Evolutionary conservation across 1,139 yeast species (phyloP).

Genomic region (Scheffersomyces insectosa): DNA sequence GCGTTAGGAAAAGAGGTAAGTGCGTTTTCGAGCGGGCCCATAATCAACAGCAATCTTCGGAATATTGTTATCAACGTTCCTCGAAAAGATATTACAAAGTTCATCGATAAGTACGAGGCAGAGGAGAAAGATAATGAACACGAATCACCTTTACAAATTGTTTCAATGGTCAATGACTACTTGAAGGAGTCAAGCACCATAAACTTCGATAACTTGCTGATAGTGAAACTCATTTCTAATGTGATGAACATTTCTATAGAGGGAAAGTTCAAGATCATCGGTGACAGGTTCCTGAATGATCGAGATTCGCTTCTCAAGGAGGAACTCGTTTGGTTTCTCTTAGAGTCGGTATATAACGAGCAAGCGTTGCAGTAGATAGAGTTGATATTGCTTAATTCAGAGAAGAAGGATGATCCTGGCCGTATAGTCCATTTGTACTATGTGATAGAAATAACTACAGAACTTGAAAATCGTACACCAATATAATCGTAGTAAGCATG

Average conservation of each 20-base stretch:
- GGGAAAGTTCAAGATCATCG: conserved; percentile 19
- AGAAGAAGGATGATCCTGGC: no score
- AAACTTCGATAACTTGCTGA: conserved; percentile 19
- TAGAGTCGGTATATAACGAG: conserved; percentile 5
- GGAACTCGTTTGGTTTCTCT: conserved; percentile 9
- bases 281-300: conserved; percentile 12
- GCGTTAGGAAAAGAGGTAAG: not conserved
- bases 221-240: conserved; percentile 21
- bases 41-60: conserved; percentile 17
- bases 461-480: no score
- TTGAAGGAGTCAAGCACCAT: conserved; percentile 20
- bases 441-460: no score
- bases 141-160: conserved; percentile 1
- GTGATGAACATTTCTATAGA: conserved; percentile 23
- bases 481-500: no score
- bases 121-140: not conserved
- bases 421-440: no score
- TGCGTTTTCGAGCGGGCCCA: not conserved
- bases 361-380: not conserved
- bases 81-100: conserved; percentile 16
- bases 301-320: conserved; percentile 5
- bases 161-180: conserved; percentile 14
- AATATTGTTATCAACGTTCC: conserved; percentile 28
- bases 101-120: conserved; percentile 6
- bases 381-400: not conserved